Base-by-base conservation (phyloP, 2,329 filamentous ascomycete species). In the Ceratocystis variospora region DNA sequence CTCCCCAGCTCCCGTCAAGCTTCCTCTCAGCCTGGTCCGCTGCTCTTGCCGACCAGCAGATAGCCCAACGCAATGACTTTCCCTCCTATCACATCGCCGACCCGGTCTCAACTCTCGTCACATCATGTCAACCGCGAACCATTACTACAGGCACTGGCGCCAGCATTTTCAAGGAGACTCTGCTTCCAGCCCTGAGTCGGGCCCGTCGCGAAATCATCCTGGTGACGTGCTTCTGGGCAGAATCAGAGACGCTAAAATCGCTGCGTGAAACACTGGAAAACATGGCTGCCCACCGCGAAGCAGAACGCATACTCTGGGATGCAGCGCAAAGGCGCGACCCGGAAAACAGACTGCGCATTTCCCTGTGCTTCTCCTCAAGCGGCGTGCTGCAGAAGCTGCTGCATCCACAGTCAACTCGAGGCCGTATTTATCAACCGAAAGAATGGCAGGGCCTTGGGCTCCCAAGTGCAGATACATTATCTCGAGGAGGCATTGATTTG, bases 181-280 rank as follows among this genome's bases (percentile, higher is more conserved):
- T 90, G 5, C 75, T 87, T 0, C 83, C 87, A 1, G 82, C 84
- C 7, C 80, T 92, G 2, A 75, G 82, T 3, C 72, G 76, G 0
- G 85, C 88, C 1, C 77, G 80, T 45, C 75, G 79, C 61, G 88
- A 90, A 71, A 77, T 92, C 33, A 83, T 91, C 67, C 79, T 94
- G 53, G 87, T 91, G 5, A 93, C 89, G 7, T 93, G 89, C 74
- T 94, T 92, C 75, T 92, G 89, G 88, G 85, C 89, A 0, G 77
- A 78, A 0, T 92, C 88, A 0, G 74, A 79, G 1, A 86, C 84
- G 0, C 77, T 86, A 19, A 76, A 80, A 3, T 79, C 79, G 0
- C 76, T 94, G 12, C 79, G 77, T 48, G 76, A 81, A 3, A 77
- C 84, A 0, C 79, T 94, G 0, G 74, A 79, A 15, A 77, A 77